Percentiles rank a stretch among this genome's conserved stretches.
phyloP scores from a whole-genome alignment of 176 grass and related monocot species.

The Triticum aestivum region IWGSC_CS_RefSeq_v2.1 NC_057807.1:11605232-11605731 shows the following conservation, averaged over 20 bases:
- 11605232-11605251: constrained; percentile 72
- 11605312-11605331: not conserved
- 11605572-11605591: not conserved
- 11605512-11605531: not conserved
- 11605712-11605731: no score
- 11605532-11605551: not conserved
- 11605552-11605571: not conserved
- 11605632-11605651: no score
- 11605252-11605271: constrained; percentile 33
- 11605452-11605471: not conserved
- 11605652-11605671: no score
- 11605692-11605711: no score
- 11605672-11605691: no score
- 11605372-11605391: constrained; percentile 29
- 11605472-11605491: not conserved
- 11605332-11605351: constrained; percentile 28
- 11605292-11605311: not conserved
- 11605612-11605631: no score
- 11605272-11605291: constrained; percentile 41
- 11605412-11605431: not conserved
- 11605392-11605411: not conserved
- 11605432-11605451: no score
- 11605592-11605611: no score
- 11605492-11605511: not conserved
- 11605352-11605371: not conserved